phyloP scores from a whole-genome alignment of 805 yeast species.

The Kodamaea jinghongensis region DNA sequence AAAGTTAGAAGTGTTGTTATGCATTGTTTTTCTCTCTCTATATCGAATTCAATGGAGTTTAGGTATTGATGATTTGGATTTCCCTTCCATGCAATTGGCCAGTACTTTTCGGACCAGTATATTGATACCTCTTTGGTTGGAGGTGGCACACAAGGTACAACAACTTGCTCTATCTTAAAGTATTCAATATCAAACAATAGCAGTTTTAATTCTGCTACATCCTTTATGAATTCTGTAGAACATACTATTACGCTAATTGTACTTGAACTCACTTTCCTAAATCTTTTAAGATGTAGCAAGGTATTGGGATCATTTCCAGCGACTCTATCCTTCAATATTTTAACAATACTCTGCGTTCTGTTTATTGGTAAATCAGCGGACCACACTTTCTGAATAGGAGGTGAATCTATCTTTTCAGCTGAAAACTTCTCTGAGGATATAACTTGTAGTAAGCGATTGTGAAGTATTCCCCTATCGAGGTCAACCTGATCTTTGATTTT shows the following conservation, averaged over 20 bases:
- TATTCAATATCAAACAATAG: slow-evolving; percentile 11
- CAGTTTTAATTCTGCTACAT: slow-evolving; percentile 13
- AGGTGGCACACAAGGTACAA: slow-evolving; percentile 66
- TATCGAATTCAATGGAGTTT: slow-evolving; percentile 52
- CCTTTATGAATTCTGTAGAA: slow-evolving; percentile 32
- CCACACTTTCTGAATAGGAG: slow-evolving; percentile 42
- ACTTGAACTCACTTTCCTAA: slow-evolving; percentile 33
- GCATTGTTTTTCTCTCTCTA: slow-evolving; percentile 36
- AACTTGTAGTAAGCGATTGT: slow-evolving; percentile 46
- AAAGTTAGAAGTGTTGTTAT: slow-evolving; percentile 17
- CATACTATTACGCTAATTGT: slow-evolving; percentile 46
- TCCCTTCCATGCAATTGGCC: slow-evolving; percentile 97
- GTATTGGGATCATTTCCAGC: slow-evolving; percentile 24
- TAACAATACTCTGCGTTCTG: slow-evolving; percentile 26
- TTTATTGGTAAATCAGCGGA: slow-evolving; percentile 43
- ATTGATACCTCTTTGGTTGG: slow-evolving; percentile 61
- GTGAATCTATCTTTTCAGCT: slow-evolving; percentile 19
- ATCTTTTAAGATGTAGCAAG: slow-evolving; percentile 52
- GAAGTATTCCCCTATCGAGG: slow-evolving; percentile 43
- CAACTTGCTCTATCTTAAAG: slow-evolving; percentile 14
- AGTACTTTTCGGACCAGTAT: slow-evolving; percentile 63
- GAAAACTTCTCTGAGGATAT: slow-evolving; percentile 21
- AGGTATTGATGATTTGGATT: slow-evolving; percentile 75
- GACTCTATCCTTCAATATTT: slow-evolving; percentile 25
- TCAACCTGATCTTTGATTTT: slow-evolving; percentile 35